Conservation (phyloP, 176 grass and related monocot species). For the Musa acuminata region DNA sequence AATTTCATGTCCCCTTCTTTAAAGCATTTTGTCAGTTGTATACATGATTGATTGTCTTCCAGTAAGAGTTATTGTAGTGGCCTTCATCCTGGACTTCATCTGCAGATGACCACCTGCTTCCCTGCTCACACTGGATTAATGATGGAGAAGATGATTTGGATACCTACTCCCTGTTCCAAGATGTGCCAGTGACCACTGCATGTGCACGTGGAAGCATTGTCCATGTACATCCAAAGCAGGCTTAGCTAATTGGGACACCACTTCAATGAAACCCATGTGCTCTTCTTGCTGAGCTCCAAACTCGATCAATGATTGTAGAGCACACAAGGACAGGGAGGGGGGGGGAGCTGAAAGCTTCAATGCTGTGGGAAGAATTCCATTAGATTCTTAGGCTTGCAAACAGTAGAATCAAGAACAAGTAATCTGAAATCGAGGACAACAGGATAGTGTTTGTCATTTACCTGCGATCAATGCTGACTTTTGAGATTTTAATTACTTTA, state of each 20-base stretch:
- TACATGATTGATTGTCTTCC: not conserved
- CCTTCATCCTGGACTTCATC: not conserved
- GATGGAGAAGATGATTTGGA: slow-evolving; percentile 5
- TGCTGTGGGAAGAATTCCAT: not conserved
- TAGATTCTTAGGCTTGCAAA: not conserved
- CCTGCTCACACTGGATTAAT: not conserved
- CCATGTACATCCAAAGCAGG: slow-evolving; percentile 4
- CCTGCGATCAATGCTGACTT: not conserved
- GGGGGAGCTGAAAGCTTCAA: not conserved
- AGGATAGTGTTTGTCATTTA: not conserved
- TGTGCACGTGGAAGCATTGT: slow-evolving; percentile 1
- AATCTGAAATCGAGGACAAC: not conserved
- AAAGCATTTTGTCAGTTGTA: not conserved
- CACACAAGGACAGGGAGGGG: not conserved
- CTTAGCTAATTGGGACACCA: slow-evolving; percentile 4
- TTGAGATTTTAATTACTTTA: no score
- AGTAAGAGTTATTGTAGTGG: not conserved
- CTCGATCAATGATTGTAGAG: not conserved
- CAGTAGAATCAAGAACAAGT: not conserved
- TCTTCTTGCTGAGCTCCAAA: slow-evolving; percentile 1
- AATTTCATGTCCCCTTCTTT: not conserved
- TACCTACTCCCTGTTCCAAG: not conserved
- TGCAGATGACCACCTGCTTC: slow-evolving; percentile 1
- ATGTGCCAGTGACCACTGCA: not conserved
- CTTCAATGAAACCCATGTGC: slow-evolving; percentile 15